A percentile compares a stretch with the other conserved stretches of the same genome.
Evolutionary conservation across 106 monocot species (phyloP).

Genomic region (Allium cepa): DNA sequence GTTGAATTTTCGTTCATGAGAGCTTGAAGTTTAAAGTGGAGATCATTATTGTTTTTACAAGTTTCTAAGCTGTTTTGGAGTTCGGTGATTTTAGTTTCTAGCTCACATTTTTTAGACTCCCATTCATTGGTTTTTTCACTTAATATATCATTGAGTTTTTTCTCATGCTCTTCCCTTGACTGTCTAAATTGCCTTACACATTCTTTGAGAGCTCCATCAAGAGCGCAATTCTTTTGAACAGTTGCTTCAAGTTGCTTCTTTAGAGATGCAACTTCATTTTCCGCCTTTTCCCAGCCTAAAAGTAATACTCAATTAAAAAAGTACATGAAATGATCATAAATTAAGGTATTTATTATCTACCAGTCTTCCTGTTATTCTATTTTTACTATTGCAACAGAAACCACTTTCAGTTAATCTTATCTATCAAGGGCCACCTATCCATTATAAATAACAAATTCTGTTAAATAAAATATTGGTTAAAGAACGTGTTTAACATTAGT

Average conservation of each 20-base stretch:
- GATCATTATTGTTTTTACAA: slow-evolving; percentile 14
- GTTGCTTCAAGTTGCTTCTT: slow-evolving; percentile 22
- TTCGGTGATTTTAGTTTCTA: slow-evolving; percentile 11
- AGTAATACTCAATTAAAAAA: background rate
- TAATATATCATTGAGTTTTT: slow-evolving; percentile 12
- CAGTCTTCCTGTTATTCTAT: too few species aligned
- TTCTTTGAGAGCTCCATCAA: slow-evolving; percentile 32
- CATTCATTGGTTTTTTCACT: slow-evolving; percentile 18
- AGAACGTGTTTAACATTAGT: background rate
- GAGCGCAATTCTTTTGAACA: slow-evolving; percentile 14
- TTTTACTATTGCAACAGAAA: too few species aligned
- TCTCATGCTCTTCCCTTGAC: slow-evolving; percentile 22
- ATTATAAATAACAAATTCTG: background rate
- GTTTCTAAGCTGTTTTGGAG: slow-evolving; percentile 18
- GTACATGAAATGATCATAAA: background rate
- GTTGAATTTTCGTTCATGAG: slow-evolving; percentile 30
- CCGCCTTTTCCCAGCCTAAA: slow-evolving; percentile 36
- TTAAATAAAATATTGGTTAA: background rate
- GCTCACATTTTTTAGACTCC: slow-evolving; percentile 17
- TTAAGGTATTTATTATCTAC: background rate
- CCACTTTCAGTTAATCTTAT: too few species aligned
- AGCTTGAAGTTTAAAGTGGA: slow-evolving; percentile 24
- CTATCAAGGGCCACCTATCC: background rate
- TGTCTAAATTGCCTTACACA: slow-evolving; percentile 22
- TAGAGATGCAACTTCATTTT: slow-evolving; percentile 14